Evolutionary conservation across 2,329 filamentous ascomycete genomes (phyloP).

Genomic region (Triangularia setosa): DNA sequence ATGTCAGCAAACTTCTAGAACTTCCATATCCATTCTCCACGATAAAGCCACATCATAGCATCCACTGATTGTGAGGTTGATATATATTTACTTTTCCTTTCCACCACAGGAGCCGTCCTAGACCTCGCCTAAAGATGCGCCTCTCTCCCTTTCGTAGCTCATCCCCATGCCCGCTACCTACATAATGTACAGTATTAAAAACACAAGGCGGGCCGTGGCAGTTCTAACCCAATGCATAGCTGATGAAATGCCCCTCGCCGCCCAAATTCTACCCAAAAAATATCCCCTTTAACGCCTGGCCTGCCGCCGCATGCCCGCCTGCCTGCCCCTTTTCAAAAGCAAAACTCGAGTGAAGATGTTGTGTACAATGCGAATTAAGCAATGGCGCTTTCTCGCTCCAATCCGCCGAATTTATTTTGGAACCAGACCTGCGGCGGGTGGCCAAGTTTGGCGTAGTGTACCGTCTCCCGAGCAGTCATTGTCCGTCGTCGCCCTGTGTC

Average conservation of each 20-base stretch:
- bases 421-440: background rate
- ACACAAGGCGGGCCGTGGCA: constrained; percentile 7
- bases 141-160: background rate
- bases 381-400: background rate
- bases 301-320: constrained; percentile 22
- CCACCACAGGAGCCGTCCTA: background rate
- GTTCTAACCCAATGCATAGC: constrained; percentile 13
- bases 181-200: constrained; percentile 17
- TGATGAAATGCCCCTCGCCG: background rate
- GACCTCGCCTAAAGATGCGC: background rate
- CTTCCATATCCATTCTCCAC: background rate
- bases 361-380: constrained; percentile 12
- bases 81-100: background rate
- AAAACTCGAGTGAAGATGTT: constrained; percentile 29
- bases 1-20: background rate
- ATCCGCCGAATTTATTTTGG: background rate
- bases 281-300: background rate
- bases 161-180: background rate
- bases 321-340: constrained; percentile 18
- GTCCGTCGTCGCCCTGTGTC: background rate
- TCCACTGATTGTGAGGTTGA: background rate
- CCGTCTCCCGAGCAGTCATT: background rate
- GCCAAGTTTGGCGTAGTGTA: background rate
- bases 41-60: background rate
- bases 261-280: background rate